Base-by-base conservation (phyloP, 495 filamentous ascomycete genomes). In the Astrothelium subdiscretum region DNA sequence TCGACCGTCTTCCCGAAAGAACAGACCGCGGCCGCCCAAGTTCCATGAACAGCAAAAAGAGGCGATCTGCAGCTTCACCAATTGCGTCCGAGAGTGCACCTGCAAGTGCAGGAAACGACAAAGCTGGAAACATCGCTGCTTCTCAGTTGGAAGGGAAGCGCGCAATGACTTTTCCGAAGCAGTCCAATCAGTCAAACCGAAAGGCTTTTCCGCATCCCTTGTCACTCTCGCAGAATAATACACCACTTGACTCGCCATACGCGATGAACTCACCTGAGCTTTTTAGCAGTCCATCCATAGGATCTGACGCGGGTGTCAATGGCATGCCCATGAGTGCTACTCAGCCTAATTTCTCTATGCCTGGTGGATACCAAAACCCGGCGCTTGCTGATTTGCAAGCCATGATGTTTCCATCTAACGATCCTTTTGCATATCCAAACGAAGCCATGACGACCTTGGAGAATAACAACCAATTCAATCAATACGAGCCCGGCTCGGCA, bases 391-490 rank as follows among this genome's bases (percentile, higher is more conserved):
- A 94, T 70, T 79, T 96, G 20, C 87, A 86, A 72, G 83, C 87
- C 12, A 87, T 96, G 74, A 96, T 97, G 90, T 97, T 97, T 66
- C 87, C 91, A 1, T 90, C 91, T 0, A 81, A 84, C 27, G 91
- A 97, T 69, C 90, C 92, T 0, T 92, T 96, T 63, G 90, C 86
- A 0, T 97, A 96, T 72, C 88, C 91, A 3, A 89, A 86, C 67
- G 90, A 91, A 68, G 89, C 91, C 1, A 82, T 92, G 76, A 87
- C 80, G 2, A 84, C 79, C 1, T 74, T 86, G 51, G 83, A 87
- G 64, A 77, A 80, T 62, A 75, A 64, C 57, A 73, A 76, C 18
- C 67, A 63, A 42, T 60, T 32, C 51, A 38, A 54, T 32, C 32
- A 57, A 59, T 62, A 54, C 60, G 15, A 59, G 51, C 22, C 43